A percentile compares a stretch with the other conserved stretches of the same genome.
Evolutionary conservation across 208 protist species (phyloP).

Genomic region (Tritrichomonas foetus): DNA sequence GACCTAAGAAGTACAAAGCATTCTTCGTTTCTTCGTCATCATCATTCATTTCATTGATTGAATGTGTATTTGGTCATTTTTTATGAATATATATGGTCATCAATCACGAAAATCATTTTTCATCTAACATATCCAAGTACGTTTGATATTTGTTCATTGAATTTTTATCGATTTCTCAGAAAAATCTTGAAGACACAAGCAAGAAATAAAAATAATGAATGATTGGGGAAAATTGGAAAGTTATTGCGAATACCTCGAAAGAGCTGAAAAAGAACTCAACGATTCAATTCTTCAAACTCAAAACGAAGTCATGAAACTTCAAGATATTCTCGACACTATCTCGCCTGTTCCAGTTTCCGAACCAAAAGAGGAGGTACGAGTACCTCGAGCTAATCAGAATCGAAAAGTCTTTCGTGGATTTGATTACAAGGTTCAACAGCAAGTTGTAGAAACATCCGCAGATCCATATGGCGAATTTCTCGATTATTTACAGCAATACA

Average conservation of each 20-base stretch:
- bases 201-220: too few species aligned
- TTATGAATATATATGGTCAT: too few species aligned
- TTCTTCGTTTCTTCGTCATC: too few species aligned
- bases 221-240: background rate
- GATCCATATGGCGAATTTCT: constrained; percentile 1
- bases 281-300: background rate
- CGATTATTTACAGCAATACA: background rate
- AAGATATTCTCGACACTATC: background rate
- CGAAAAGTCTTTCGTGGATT: background rate
- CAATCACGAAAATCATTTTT: too few species aligned
- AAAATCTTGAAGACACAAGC: too few species aligned
- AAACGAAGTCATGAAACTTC: background rate
- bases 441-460: background rate
- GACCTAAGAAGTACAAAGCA: too few species aligned
- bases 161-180: too few species aligned
- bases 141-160: too few species aligned
- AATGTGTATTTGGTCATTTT: too few species aligned
- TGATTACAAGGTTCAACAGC: background rate
- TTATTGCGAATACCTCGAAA: background rate
- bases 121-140: too few species aligned
- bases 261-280: background rate
- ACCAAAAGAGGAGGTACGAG: background rate
- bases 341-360: background rate
- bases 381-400: background rate
- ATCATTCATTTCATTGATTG: too few species aligned